These are phyloP conservation scores for Leishmania mexicana DNA, from an alignment of 208 protist species.

Conservation along the genomic window DNA sequence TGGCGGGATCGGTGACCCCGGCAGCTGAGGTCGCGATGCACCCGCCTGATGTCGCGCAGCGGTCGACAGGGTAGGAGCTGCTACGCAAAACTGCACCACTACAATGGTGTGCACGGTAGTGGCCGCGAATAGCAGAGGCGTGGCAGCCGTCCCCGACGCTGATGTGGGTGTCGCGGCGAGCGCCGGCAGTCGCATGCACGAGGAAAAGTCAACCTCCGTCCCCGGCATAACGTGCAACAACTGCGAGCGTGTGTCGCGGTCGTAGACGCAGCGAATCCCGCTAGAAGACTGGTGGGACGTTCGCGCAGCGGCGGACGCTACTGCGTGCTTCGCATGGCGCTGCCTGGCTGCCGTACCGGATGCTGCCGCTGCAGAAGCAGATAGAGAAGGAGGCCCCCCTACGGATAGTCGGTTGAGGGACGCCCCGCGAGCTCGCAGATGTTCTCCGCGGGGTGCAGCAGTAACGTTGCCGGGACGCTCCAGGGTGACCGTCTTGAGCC, in stretches of 20 bases:
- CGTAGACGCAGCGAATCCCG: slow-evolving; percentile 56
- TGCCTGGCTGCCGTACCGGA: neutral
- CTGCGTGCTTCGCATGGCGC: neutral
- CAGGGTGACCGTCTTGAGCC: slow-evolving; percentile 40
- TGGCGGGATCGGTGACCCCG: slow-evolving; percentile 1
- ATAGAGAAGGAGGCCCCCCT: neutral
- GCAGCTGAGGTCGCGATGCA: neutral
- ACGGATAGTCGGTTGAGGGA: slow-evolving; percentile 1
- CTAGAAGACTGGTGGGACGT: neutral
- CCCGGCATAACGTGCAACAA: slow-evolving; percentile 63
- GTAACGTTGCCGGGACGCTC: neutral
- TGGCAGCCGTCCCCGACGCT: neutral
- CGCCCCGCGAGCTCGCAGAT: neutral
- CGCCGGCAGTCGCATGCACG: slow-evolving; percentile 25
- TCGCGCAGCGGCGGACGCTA: neutral
- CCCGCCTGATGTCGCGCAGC: neutral
- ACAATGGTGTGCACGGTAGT: slow-evolving; percentile 29
- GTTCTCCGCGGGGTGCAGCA: neutral
- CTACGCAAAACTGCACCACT: slow-evolving; percentile 61
- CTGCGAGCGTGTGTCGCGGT: slow-evolving; percentile 70
- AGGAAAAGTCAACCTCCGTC: slow-evolving; percentile 50
- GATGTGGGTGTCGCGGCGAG: neutral
- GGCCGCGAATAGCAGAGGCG: no score
- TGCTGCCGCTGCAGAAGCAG: neutral
- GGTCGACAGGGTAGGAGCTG: neutral